phyloP scores from a whole-genome alignment of 202 grass and related monocot species.

The Musa balbisiana region DNA sequence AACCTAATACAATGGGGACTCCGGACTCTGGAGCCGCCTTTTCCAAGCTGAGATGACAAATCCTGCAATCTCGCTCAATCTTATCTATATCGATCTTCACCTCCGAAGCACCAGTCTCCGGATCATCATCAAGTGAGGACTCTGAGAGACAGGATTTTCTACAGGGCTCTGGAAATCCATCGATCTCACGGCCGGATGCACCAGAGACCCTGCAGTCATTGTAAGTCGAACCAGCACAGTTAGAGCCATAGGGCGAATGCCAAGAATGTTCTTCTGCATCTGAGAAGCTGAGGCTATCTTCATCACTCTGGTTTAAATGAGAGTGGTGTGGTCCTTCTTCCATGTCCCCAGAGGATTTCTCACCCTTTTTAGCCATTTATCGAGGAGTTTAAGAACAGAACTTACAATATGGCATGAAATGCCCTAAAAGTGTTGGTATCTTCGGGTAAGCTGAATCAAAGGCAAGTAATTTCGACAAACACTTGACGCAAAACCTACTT shows the following conservation, averaged over 20 bases:
- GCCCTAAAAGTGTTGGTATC: neutral
- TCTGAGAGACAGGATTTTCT: slow-evolving; percentile 3
- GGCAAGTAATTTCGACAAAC: neutral
- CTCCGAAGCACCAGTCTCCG: neutral
- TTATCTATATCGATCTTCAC: neutral
- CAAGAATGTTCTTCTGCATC: slow-evolving; percentile 19
- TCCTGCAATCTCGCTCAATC: slow-evolving; percentile 8
- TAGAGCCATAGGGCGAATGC: slow-evolving; percentile 5
- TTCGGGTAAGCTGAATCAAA: neutral
- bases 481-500: neutral
- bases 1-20: slow-evolving; percentile 11
- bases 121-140: neutral
- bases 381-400: neutral
- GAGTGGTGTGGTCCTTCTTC: slow-evolving; percentile 1
- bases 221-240: neutral
- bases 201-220: neutral
- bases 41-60: slow-evolving; percentile 22
- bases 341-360: slow-evolving; percentile 4
- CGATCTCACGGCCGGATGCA: neutral
- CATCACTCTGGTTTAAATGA: neutral
- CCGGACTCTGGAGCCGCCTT: neutral
- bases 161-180: neutral
- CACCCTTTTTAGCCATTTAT: neutral
- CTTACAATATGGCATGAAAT: neutral
- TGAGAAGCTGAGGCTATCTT: slow-evolving; percentile 11